Base-by-base conservation (phyloP, 768 basidiomycete genomes). In the Crepidotus variabilis region DNA sequence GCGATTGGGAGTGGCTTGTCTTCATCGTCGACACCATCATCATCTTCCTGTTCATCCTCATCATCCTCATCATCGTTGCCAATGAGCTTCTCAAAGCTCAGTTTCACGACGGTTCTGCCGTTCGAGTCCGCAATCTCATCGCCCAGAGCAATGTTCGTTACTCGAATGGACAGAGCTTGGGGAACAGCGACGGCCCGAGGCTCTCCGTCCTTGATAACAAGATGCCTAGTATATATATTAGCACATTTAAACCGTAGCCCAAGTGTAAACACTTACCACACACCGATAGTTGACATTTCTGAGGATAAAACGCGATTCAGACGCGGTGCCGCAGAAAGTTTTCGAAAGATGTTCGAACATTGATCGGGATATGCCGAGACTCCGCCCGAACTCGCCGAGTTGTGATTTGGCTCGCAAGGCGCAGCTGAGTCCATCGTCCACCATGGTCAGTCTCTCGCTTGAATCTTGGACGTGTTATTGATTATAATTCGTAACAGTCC, bases 141-240 rank as follows among this genome's bases (percentile, higher is more conserved):
- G 52, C 88, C 88, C 50, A 94, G 83, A 2, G 92, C 82, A 47
- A 86, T 84, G 68, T 93, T 94, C 66, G 90, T 92, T 66, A 97
- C 82, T 66, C 81, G 79, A 66, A 95, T 43, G 39, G 72, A 71
- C 90, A 88, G 34, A 22, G 46, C 21, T 18, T 79, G 79, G 54
- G 81, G 80, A 56, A 88, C 82, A 21, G 77, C 66, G 66, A 94
- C 61, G 51, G 76, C 72, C 65, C 83, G 72, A 57, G 78, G 71
- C 62, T 87, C 70, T 55, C 84, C 85, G 14, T 87, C 84, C 23
- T 74, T 71, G 47, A 91, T 69, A 49, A 74, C 75, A 21, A 81
- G 63, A 69, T 86, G 86, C 90, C 90, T 92, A 50, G 28, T 14
- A 64, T 14, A 22, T 8, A 10, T 28, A n/a, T 35, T 16, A 47